A percentile compares a stretch with the other conserved stretches of the same genome.
Evolutionary conservation across 139 green algal genomes (phyloP).

Genomic region (Coelastrella sp.): DNA sequence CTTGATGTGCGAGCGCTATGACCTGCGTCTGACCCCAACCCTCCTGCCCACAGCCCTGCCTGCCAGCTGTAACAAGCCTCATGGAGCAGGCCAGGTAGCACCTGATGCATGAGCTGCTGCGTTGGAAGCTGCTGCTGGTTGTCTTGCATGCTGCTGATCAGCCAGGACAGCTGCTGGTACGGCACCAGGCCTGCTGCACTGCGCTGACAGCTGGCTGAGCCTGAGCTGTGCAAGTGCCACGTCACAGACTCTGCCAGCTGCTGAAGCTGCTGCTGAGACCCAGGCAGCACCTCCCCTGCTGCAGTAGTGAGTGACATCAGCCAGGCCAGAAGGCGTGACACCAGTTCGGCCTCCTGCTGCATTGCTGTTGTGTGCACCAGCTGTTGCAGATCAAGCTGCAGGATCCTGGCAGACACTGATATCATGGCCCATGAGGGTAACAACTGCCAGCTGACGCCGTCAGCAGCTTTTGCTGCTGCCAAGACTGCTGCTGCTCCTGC

Average conservation of each 20-base stretch:
- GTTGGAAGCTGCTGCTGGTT: neutral
- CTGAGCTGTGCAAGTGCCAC: neutral
- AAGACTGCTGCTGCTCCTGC: conserved; percentile 33
- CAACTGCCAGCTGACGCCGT: conserved; percentile 42
- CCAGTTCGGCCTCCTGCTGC: neutral
- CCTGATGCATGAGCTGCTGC: conserved; percentile 15
- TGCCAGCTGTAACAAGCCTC: conserved; percentile 88
- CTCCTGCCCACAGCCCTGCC: conserved; percentile 34
- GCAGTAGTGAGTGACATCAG: neutral
- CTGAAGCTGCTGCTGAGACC: conserved; percentile 48
- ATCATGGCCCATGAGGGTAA: conserved; percentile 56
- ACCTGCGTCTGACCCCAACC: neutral
- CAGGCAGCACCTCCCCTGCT: neutral
- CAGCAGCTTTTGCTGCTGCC: neutral
- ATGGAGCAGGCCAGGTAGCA: conserved; percentile 69
- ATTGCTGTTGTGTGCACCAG: conserved; percentile 30
- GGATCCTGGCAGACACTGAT: conserved; percentile 43
- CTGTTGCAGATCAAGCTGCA: conserved; percentile 54
- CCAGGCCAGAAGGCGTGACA: neutral
- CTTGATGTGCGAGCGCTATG: neutral
- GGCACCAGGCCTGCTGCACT: conserved; percentile 51
- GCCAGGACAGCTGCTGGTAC: conserved; percentile 81
- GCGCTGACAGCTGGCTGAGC: conserved; percentile 4
- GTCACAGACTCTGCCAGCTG: conserved; percentile 16
- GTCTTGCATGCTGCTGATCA: conserved; percentile 65